Evolutionary conservation across 1,139 yeast genomes (phyloP).

Genomic region (Hyphopichia pseudoburtonii): DNA sequence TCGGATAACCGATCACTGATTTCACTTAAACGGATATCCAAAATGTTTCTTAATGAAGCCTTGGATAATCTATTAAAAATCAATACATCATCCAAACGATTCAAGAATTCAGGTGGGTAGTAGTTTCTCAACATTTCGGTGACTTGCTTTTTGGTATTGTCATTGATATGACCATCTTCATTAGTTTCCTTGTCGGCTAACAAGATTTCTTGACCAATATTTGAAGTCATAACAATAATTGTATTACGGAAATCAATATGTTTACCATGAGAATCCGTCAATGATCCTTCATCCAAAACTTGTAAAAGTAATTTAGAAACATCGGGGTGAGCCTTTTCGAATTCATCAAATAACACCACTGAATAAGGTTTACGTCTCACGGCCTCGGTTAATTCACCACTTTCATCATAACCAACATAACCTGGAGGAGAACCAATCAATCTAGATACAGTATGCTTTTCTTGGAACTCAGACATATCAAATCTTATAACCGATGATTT

Average conservation of each 20-base stretch:
- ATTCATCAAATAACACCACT: slow-evolving; percentile 90
- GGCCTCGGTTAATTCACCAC: slow-evolving; percentile 95
- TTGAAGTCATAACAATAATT: slow-evolving; percentile 95
- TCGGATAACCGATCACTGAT: slow-evolving; percentile 76
- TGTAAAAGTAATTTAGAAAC: slow-evolving; percentile 84
- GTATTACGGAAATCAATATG: slow-evolving; percentile 93
- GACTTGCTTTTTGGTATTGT: slow-evolving; percentile 56
- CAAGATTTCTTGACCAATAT: slow-evolving; percentile 89
- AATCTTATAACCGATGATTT: slow-evolving; percentile 83
- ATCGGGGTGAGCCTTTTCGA: slow-evolving; percentile 96
- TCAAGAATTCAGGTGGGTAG: slow-evolving; percentile 93
- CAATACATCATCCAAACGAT: slow-evolving; percentile 86
- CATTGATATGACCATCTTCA: slow-evolving; percentile 48
- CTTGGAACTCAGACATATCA: slow-evolving; percentile 98
- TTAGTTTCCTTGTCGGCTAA: slow-evolving; percentile 52
- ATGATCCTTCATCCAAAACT: slow-evolving; percentile 90
- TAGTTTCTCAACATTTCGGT: slow-evolving; percentile 63
- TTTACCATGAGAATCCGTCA: slow-evolving; percentile 94
- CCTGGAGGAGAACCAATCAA: slow-evolving; percentile 98
- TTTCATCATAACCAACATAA: slow-evolving; percentile 92
- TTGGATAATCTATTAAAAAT: slow-evolving; percentile 88
- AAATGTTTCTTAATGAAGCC: slow-evolving; percentile 68
- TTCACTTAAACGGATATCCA: slow-evolving; percentile 79
- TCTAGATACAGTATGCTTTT: slow-evolving; percentile 84
- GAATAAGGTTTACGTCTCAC: slow-evolving; percentile 93